Evolutionary conservation across 768 basidiomycete genomes (phyloP), one percentile per base, ranked within the genome.

Genomic region (Zangia roseola): DNA sequence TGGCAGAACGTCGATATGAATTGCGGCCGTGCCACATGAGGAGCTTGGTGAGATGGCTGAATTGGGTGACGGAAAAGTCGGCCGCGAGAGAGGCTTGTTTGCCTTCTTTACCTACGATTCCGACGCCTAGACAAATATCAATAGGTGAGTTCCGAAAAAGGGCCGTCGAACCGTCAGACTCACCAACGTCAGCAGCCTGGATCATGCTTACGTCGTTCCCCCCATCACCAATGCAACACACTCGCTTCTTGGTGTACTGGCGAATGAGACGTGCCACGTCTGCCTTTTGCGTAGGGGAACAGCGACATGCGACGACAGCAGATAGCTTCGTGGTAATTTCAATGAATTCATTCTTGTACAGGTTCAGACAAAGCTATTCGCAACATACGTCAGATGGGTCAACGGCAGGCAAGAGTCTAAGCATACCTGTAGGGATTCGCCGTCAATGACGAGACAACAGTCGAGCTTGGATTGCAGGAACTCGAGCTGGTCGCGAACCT

Each of bases 131-230:
- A 16, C 10, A 24, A 20, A 20, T 0, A 17, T 10, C 17, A 40
- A 3, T 1, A 23, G 8, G n/a, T 46, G 41, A 40, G 43, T 36
- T 20, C 35, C 37, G 2, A 20, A 36, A 9, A 12, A 21, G 31
- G 13, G 30, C 5, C 14, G 40, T 19, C 3, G 25, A 17, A 16
- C 9, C 16, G 35, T 47, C n/a, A 14, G 25, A 83, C 92, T 65
- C 40, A 93, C 94, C 95, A 50, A 99, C 94, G 61, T 98, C 93
- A 3, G 97, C 97, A 2, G 97, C 97, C 63, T 98, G 97, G 53
- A 99, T 99, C 97, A 99, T 99, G 67, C 91, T 93, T 54, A 99
- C 97, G 65, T 99, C 97, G 67, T 99, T 99, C 5, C 97, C 97
- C 28, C 97, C 97, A 71, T 99, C 97, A 2, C 97, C 97, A 50